Conservation (phyloP, 1,139 yeast species). For the Sugiyamaella pinicola region DNA sequence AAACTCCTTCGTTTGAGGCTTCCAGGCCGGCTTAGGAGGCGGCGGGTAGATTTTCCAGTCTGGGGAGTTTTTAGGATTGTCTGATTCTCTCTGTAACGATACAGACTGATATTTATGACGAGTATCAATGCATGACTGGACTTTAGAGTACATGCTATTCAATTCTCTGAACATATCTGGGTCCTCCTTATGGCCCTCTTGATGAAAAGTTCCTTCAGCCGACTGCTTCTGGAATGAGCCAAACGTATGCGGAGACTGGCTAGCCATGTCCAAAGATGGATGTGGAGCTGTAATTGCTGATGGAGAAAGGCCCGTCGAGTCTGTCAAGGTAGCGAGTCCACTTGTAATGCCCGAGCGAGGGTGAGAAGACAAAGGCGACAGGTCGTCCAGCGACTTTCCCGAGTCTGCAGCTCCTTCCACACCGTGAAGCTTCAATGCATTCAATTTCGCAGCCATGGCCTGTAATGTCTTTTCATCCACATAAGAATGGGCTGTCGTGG, state of each 20-base stretch:
- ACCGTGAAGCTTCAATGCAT: conserved; percentile 49
- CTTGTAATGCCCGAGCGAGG: conserved; percentile 4
- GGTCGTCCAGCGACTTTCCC: neutral
- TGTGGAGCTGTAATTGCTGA: conserved; percentile 19
- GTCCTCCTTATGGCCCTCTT: conserved; percentile 48
- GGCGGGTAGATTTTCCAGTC: conserved; percentile 86
- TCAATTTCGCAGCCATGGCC: conserved; percentile 70
- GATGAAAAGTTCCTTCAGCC: conserved; percentile 35
- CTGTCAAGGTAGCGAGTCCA: neutral
- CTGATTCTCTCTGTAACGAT: conserved; percentile 71
- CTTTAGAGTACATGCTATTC: conserved; percentile 66
- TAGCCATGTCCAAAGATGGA: conserved; percentile 23
- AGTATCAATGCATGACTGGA: conserved; percentile 68
- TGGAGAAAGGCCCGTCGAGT: neutral
- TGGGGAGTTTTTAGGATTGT: conserved; percentile 77
- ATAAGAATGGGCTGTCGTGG: conserved; percentile 48
- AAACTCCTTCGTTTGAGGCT: conserved; percentile 64
- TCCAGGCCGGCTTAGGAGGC: conserved; percentile 93
- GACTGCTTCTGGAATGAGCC: conserved; percentile 33
- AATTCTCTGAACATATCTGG: conserved; percentile 71
- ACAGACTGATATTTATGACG: conserved; percentile 74
- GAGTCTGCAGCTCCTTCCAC: conserved; percentile 4
- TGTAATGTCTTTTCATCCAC: conserved; percentile 67
- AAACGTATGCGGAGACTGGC: conserved; percentile 15
- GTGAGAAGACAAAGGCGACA: neutral